A percentile compares a stretch with the other conserved stretches of the same genome.
These are phyloP conservation scores for Fusarium udum DNA, from an alignment of 2,329 filamentous ascomycete species.

Conservation along the genomic window DNA sequence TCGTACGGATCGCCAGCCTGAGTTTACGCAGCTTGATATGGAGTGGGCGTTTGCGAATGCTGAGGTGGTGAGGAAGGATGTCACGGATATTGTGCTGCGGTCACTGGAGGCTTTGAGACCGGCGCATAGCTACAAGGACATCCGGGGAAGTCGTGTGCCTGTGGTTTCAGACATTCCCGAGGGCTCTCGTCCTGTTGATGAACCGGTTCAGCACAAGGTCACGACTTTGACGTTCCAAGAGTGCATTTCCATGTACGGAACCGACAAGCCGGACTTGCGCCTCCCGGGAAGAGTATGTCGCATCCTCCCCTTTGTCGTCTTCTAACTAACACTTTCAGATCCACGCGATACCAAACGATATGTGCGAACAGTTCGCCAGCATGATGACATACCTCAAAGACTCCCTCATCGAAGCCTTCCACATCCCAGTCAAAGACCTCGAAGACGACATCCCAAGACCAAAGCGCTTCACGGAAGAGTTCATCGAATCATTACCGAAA, in stretches of 20 bases:
- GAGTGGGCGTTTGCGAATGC: conserved; percentile 86
- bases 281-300: conserved; percentile 70
- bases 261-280: conserved; percentile 91
- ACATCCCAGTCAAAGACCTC: conserved; percentile 63
- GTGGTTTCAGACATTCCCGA: conserved; percentile 42
- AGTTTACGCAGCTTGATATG: conserved; percentile 93
- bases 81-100: conserved; percentile 49
- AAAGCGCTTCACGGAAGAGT: conserved; percentile 71
- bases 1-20: conserved; percentile 90
- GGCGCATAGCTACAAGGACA: conserved; percentile 71
- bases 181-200: conserved; percentile 11
- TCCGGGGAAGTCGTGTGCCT: conserved; percentile 49
- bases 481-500: conserved; percentile 72
- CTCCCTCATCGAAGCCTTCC: conserved; percentile 78
- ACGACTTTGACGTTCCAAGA: conserved; percentile 51
- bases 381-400: conserved; percentile 78
- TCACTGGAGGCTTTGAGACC: conserved; percentile 45
- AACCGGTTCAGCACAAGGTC: conserved; percentile 45
- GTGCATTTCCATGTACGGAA: conserved; percentile 81
- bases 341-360: conserved; percentile 65
- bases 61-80: conserved; percentile 46
- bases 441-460: conserved; percentile 61
- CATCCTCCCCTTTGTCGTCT: fast-evolving
- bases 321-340: conserved; percentile 64
- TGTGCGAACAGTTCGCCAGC: conserved; percentile 69